A percentile compares a stretch with the other conserved stretches of the same genome.
Evolutionary conservation across 1,284 basidiomycete species (phyloP).

Genomic region (Ustilago hordei): DNA sequence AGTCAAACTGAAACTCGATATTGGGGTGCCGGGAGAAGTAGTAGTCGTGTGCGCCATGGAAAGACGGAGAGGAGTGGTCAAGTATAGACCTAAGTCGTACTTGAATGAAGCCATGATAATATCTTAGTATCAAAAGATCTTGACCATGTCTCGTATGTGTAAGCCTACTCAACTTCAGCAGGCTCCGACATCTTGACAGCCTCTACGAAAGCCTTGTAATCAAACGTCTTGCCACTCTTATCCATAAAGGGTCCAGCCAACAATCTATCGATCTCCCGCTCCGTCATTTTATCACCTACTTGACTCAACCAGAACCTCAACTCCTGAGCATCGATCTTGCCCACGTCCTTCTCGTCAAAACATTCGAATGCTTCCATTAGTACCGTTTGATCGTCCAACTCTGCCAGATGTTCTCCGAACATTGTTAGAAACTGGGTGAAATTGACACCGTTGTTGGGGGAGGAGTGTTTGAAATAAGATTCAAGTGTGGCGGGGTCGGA

Average conservation of each 20-base stretch:
- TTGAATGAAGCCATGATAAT: no score
- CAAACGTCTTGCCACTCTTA: constrained; percentile 59
- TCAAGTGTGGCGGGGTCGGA: constrained; percentile 22
- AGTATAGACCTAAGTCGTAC: no score
- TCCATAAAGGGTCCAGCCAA: constrained; percentile 63
- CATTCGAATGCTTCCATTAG: constrained; percentile 67
- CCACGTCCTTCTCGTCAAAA: constrained; percentile 67
- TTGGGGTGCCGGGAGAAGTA: background rate
- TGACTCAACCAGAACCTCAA: constrained; percentile 62
- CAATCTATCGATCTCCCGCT: constrained; percentile 61
- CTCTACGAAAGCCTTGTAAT: constrained; percentile 68
- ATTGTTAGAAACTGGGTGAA: constrained; percentile 68
- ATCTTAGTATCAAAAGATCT: no score
- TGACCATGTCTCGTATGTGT: background rate
- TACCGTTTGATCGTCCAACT: constrained; percentile 60
- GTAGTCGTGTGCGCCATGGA: background rate
- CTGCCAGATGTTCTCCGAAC: constrained; percentile 62
- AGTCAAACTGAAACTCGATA: background rate
- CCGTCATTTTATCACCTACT: constrained; percentile 63
- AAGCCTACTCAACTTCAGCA: constrained; percentile 54
- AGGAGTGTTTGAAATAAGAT: constrained; percentile 28
- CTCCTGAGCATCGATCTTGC: constrained; percentile 58
- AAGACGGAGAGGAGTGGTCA: background rate
- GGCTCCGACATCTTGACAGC: constrained; percentile 67
- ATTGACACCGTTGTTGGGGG: constrained; percentile 44